Conservation (phyloP, 148 eudicot species). For the Linanthus parryae region DNA sequence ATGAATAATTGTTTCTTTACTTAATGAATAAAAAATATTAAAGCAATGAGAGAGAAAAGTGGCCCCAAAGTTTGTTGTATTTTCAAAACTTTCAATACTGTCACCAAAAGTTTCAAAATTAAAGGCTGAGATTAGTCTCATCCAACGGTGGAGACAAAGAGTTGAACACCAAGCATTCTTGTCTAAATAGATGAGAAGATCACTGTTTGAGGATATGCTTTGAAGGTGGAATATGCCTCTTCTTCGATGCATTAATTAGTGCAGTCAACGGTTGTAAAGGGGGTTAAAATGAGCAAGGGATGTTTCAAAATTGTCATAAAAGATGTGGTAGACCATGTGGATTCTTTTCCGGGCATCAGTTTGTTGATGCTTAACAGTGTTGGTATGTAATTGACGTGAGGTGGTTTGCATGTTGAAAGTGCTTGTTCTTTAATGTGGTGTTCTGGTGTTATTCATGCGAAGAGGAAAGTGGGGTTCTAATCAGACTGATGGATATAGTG, state of each 20-base stretch:
- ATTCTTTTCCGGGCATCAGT: conserved; percentile 4
- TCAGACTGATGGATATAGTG: conserved; percentile 44
- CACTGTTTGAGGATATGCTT: neutral
- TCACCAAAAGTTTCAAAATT: too few species aligned
- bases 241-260: neutral
- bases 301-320: conserved; percentile 7
- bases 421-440: conserved; percentile 20
- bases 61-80: too few species aligned
- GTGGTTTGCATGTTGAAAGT: conserved; percentile 31
- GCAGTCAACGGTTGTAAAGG: neutral
- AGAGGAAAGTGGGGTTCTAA: conserved; percentile 32
- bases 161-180: too few species aligned
- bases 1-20: too few species aligned
- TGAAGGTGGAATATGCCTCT: neutral
- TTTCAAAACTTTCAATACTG: too few species aligned
- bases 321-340: conserved; percentile 11
- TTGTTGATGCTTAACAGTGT: conserved; percentile 17
- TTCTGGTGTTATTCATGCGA: conserved; percentile 28
- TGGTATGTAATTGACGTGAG: conserved; percentile 24
- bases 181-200: too few species aligned
- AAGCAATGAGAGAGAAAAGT: too few species aligned
- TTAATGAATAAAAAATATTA: too few species aligned
- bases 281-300: conserved; percentile 5
- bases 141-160: too few species aligned
- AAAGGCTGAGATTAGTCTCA: too few species aligned